Conservation (phyloP, 768 basidiomycete genomes). For the Pulveroboletus sp. region DNA sequence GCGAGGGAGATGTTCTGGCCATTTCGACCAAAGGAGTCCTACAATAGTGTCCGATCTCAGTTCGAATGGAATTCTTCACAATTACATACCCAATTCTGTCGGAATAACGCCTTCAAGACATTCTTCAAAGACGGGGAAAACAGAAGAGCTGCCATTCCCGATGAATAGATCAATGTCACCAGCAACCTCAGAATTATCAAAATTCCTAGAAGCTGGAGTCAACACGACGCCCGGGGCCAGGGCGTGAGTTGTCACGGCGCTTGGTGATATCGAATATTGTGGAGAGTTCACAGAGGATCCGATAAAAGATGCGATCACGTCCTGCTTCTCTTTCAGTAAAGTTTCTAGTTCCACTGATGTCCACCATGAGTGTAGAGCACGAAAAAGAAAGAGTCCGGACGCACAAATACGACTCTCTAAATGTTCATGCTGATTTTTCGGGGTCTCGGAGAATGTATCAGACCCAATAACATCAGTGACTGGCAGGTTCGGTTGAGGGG, state of each 20-base stretch:
- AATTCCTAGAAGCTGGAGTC: neutral
- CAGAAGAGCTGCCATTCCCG: neutral
- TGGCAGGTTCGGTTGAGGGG: conserved; percentile 18
- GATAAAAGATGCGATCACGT: conserved; percentile 1
- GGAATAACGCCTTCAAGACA: neutral
- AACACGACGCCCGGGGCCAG: neutral
- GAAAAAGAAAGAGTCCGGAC: conserved; percentile 23
- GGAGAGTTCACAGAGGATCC: conserved; percentile 1
- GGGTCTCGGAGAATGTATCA: conserved; percentile 41
- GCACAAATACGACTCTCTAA: conserved; percentile 68
- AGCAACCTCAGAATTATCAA: neutral
- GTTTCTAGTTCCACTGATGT: conserved; percentile 65
- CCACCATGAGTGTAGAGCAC: conserved; percentile 3
- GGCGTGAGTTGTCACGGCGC: neutral
- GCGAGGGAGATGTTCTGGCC: conserved; percentile 64
- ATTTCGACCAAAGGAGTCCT: conserved; percentile 33
- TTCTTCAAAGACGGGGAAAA: neutral
- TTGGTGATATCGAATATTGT: neutral
- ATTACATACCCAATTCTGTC: conserved; percentile 8
- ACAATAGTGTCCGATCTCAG: neutral
- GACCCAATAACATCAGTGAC: conserved; percentile 36
- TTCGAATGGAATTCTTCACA: neutral
- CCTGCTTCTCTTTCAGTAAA: conserved; percentile 58
- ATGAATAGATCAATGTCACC: neutral
- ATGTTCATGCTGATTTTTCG: conserved; percentile 60